phyloP scores from a whole-genome alignment of 2,329 filamentous ascomycete species.

The Leptosphaerulina australis region DNA sequence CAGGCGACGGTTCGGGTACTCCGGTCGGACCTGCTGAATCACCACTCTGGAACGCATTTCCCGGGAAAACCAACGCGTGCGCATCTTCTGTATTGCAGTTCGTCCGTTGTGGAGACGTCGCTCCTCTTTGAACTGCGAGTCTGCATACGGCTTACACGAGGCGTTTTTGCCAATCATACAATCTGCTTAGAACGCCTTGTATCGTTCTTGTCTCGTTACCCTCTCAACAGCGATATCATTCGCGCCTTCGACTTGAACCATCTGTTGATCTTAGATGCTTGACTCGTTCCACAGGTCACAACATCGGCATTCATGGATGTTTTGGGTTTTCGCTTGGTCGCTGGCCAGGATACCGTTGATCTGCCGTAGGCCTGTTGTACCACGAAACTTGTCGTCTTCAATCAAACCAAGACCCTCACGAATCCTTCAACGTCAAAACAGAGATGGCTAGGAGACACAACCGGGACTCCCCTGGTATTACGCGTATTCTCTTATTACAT shows the following conservation, averaged over 20 bases:
- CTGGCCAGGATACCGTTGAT: background rate
- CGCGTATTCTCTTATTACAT: background rate
- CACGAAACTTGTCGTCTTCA: background rate
- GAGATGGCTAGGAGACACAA: background rate
- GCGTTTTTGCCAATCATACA: background rate
- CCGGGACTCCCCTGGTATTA: background rate
- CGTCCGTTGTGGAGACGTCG: background rate
- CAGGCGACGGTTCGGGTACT: background rate
- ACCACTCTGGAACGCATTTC: background rate
- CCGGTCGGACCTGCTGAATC: background rate
- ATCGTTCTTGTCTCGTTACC: background rate
- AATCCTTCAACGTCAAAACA: background rate
- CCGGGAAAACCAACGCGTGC: background rate
- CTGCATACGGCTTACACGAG: conserved; percentile 6
- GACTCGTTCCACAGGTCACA: conserved; percentile 5
- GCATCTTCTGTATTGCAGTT: background rate
- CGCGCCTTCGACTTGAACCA: background rate
- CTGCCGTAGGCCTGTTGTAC: background rate
- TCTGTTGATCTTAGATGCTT: background rate
- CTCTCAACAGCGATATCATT: background rate
- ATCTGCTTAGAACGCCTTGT: background rate
- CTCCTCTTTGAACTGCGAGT: background rate
- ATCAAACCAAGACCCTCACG: background rate
- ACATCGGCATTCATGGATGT: conserved; percentile 1
- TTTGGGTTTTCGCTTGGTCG: background rate